A percentile compares a stretch with the other conserved stretches of the same genome.
Conservation (phyloP, 768 basidiomycete genomes). For the Dioszegia hungarica region DNA sequence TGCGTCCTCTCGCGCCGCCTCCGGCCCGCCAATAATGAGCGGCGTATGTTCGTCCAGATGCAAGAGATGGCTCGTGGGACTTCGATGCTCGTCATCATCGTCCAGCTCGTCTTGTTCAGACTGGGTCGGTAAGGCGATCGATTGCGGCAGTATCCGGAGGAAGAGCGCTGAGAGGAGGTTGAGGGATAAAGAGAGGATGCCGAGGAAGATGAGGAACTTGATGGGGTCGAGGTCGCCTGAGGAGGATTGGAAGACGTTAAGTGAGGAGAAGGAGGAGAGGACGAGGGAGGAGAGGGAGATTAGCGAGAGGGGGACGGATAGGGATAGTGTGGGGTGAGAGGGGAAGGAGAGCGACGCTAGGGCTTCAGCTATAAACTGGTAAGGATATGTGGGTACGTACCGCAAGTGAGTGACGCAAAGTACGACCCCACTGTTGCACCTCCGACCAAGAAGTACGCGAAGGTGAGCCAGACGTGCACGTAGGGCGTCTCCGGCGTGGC, state of each 20-base stretch:
- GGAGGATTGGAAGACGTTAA: constrained; percentile 18
- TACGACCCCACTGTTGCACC: constrained; percentile 46
- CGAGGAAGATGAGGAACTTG: constrained; percentile 41
- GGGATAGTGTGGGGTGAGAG: constrained; percentile 41
- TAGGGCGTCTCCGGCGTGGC: constrained; percentile 25
- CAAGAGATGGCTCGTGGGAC: constrained; percentile 26
- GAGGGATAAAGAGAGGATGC: constrained; percentile 36
- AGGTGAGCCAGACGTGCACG: constrained; percentile 34
- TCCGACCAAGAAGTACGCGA: constrained; percentile 41
- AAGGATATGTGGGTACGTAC: constrained; percentile 16
- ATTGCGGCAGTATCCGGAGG: constrained; percentile 27
- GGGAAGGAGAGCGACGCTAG: constrained; percentile 46
- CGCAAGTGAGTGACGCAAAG: constrained; percentile 45
- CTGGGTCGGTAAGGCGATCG: constrained; percentile 4
- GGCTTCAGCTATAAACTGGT: not conserved
- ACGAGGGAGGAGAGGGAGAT: constrained; percentile 45
- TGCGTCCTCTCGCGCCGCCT: constrained; percentile 43
- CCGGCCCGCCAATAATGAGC: constrained; percentile 44
- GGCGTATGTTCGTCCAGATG: constrained; percentile 45
- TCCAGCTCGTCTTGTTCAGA: constrained; percentile 4
- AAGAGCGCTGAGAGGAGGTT: constrained; percentile 43
- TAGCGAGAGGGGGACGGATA: constrained; percentile 43
- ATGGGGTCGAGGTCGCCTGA: constrained; percentile 29
- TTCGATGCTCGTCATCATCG: constrained; percentile 9
- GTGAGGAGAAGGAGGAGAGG: constrained; percentile 37